Conservation (phyloP, 768 basidiomycete genomes). For the Dacryopinax primogenitus region DNA sequence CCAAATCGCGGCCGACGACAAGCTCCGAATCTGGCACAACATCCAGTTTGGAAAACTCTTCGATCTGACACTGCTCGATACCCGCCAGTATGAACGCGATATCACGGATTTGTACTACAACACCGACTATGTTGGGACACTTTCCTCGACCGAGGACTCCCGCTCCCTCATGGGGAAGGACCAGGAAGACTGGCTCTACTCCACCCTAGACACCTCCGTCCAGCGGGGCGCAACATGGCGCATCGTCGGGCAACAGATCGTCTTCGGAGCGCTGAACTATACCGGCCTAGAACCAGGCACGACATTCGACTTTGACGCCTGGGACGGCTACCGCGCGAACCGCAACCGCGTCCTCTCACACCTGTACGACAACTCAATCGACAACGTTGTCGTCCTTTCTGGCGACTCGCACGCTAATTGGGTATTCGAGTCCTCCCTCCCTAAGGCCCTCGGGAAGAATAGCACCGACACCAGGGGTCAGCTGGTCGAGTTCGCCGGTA, state of each 20-base stretch:
- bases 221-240: conserved; percentile 42
- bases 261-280: conserved; percentile 39
- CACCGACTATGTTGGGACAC: conserved; percentile 25
- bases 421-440: conserved; percentile 46
- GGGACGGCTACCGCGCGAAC: conserved; percentile 50
- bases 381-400: conserved; percentile 45
- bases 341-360: conserved; percentile 40
- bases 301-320: conserved; percentile 33
- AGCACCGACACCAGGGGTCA: conserved; percentile 37
- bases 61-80: conserved; percentile 51
- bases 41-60: conserved; percentile 52
- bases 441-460: conserved; percentile 29
- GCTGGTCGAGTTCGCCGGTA: conserved; percentile 53
- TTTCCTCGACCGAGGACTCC: conserved; percentile 20
- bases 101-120: conserved; percentile 48
- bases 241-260: conserved; percentile 45
- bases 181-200: conserved; percentile 45
- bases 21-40: conserved; percentile 49
- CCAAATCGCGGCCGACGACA: conserved; percentile 42
- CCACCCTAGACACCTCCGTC: conserved; percentile 37
- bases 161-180: conserved; percentile 43
- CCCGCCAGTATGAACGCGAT: conserved; percentile 46
- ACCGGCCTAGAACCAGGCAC: conserved; percentile 28
- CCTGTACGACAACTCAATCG: conserved; percentile 39
- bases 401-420: conserved; percentile 52